phyloP scores from a whole-genome alignment of 768 basidiomycete genomes.

The Suillus weaverae region DNA sequence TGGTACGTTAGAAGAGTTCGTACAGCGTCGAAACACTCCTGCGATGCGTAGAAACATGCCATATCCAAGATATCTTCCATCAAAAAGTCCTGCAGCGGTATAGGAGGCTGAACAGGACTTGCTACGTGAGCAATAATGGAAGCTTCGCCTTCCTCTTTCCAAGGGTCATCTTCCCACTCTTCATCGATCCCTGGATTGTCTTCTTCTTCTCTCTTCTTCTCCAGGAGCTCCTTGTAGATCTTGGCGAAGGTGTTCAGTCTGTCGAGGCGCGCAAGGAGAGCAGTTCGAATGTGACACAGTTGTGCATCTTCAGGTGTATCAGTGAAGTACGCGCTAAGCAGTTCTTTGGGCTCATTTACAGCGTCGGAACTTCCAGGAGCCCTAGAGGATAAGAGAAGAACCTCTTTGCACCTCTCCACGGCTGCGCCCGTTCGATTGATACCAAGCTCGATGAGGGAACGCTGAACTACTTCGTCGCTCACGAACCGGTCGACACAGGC shows the following conservation, averaged over 20 bases:
- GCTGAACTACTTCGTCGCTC: slow-evolving; percentile 55
- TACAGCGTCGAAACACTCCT: slow-evolving; percentile 58
- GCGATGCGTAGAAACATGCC: slow-evolving; percentile 67
- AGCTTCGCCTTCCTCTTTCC: slow-evolving; percentile 53
- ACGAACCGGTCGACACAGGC: slow-evolving; percentile 70
- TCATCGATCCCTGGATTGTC: slow-evolving; percentile 32
- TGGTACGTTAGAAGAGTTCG: slow-evolving; percentile 60
- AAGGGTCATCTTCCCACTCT: slow-evolving; percentile 60
- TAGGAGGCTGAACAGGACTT: slow-evolving; percentile 36
- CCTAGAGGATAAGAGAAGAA: slow-evolving; percentile 24
- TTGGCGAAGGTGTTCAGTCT: slow-evolving; percentile 71
- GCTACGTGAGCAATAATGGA: slow-evolving; percentile 20
- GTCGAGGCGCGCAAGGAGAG: slow-evolving; percentile 71
- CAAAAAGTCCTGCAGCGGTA: slow-evolving; percentile 69
- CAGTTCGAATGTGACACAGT: slow-evolving; percentile 60
- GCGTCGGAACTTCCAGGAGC: slow-evolving; percentile 15
- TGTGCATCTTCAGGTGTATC: slow-evolving; percentile 60
- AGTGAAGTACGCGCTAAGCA: slow-evolving; percentile 55
- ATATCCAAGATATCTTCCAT: slow-evolving; percentile 52
- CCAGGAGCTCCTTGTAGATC: slow-evolving; percentile 47
- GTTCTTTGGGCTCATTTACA: slow-evolving; percentile 17
- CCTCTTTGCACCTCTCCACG: slow-evolving; percentile 46
- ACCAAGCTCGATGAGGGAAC: slow-evolving; percentile 60
- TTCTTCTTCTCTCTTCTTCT: slow-evolving; percentile 25
- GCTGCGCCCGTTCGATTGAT: slow-evolving; percentile 56